These are phyloP conservation scores for Malania oleifera DNA, from an alignment of 164 flowering plant genomes.

Conservation along the genomic window DNA sequence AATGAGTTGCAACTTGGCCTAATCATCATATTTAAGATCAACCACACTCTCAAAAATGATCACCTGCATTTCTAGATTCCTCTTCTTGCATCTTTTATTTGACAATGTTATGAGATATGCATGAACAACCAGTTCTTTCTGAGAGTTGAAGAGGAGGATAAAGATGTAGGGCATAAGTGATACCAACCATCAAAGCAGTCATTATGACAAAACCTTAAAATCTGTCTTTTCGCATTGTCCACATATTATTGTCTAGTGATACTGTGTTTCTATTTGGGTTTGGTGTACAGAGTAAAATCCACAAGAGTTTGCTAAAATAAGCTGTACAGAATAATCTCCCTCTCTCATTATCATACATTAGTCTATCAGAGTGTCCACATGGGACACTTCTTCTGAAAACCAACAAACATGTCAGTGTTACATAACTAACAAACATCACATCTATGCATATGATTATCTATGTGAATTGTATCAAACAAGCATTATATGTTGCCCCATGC, in stretches of 20 bases:
- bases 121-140: conserved; percentile 14
- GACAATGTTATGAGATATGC: conserved; percentile 17
- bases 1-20: not conserved
- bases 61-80: conserved; percentile 11
- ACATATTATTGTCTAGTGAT: conserved; percentile 11
- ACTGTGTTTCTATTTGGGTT: not conserved
- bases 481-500: not conserved
- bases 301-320: not conserved
- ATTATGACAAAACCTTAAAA: conserved; percentile 36
- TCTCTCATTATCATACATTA: not conserved
- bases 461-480: not conserved
- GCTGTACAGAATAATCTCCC: not conserved
- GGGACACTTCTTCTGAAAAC: not conserved
- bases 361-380: not conserved
- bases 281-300: not conserved
- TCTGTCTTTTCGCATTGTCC: conserved; percentile 39
- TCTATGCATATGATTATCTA: not conserved
- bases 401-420: not conserved
- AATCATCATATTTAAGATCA: not conserved
- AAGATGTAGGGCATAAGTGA: conserved; percentile 29
- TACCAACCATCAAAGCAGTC: conserved; percentile 19
- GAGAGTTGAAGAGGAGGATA: conserved; percentile 7
- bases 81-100: conserved; percentile 22
- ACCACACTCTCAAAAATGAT: conserved; percentile 17
- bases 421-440: not conserved